phyloP scores from a whole-genome alignment of 352 stramenopile species.

The Globisporangium echinulatum region DNA sequence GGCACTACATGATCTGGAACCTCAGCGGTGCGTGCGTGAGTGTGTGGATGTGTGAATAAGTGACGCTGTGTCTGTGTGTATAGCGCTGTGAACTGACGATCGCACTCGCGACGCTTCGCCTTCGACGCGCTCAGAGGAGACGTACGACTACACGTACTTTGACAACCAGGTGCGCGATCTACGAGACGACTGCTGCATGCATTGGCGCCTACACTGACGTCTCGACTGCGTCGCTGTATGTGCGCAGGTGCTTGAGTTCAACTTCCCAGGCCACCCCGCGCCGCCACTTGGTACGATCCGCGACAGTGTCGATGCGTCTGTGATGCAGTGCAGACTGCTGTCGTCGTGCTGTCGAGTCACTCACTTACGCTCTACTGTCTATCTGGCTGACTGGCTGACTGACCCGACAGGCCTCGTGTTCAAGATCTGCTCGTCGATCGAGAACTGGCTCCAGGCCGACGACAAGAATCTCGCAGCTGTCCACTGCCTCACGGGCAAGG shows the following conservation, averaged over 20 bases:
- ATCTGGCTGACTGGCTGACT: neutral
- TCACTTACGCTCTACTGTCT: neutral
- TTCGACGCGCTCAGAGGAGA: conserved; percentile 71
- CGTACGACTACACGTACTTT: conserved; percentile 93
- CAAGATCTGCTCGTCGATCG: conserved; percentile 96
- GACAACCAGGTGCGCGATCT: conserved; percentile 77
- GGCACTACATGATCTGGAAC: conserved; percentile 99
- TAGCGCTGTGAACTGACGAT: neutral
- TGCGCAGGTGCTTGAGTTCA: conserved; percentile 87
- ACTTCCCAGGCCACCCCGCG: conserved; percentile 95
- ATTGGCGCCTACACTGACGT: neutral
- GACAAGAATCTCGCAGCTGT: conserved; percentile 94
- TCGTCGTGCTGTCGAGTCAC: too few species aligned
- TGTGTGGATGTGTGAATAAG: neutral
- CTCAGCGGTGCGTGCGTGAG: conserved; percentile 57
- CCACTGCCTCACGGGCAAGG: conserved; percentile 96
- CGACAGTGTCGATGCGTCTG: neutral
- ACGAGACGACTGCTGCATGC: too few species aligned
- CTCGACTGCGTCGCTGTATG: conserved; percentile 12
- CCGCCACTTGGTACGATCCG: conserved; percentile 83
- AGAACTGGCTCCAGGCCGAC: conserved; percentile 96
- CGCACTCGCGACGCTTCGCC: neutral
- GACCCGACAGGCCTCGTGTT: conserved; percentile 80
- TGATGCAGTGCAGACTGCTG: too few species aligned
- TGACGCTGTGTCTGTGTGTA: neutral